phyloP scores from a whole-genome alignment of 352 stramenopile species.

The Peronospora farinosa region DNA sequence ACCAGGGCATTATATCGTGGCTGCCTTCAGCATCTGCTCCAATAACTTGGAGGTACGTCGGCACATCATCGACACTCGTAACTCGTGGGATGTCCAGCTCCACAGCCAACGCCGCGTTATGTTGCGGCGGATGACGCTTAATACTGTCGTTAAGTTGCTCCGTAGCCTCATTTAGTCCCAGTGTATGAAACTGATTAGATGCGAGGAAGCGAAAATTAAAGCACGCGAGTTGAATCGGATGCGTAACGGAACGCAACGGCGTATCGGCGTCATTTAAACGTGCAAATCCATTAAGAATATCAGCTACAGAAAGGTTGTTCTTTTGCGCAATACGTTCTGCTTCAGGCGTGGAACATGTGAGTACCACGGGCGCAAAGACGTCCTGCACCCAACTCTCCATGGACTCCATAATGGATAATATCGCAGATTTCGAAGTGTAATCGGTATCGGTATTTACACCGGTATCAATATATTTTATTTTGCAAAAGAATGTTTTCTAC shows the following conservation, averaged over 20 bases:
- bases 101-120: slow-evolving; percentile 28
- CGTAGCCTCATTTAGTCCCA: slow-evolving; percentile 44
- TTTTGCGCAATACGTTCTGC: slow-evolving; percentile 77
- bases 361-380: slow-evolving; percentile 70
- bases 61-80: slow-evolving; percentile 51
- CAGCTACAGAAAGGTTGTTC: slow-evolving; percentile 68
- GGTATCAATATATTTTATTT: too few species aligned
- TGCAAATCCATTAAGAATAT: slow-evolving; percentile 72
- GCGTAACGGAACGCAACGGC: slow-evolving; percentile 67
- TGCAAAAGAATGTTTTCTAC: too few species aligned
- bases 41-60: slow-evolving; percentile 56
- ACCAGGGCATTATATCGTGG: slow-evolving; percentile 68
- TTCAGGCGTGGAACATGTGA: slow-evolving; percentile 69
- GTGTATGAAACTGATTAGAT: slow-evolving; percentile 42
- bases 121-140: slow-evolving; percentile 41
- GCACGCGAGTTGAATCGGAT: slow-evolving; percentile 51
- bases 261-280: slow-evolving; percentile 56
- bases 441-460: too few species aligned
- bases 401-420: slow-evolving; percentile 32
- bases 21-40: slow-evolving; percentile 33
- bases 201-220: slow-evolving; percentile 78
- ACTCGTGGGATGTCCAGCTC: slow-evolving; percentile 64
- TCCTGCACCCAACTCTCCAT: slow-evolving; percentile 72
- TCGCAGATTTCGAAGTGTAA: too few species aligned
- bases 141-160: slow-evolving; percentile 61